phyloP scores from a whole-genome alignment of 2,329 filamentous ascomycete species.

The Fusarium irregulare region DNA sequence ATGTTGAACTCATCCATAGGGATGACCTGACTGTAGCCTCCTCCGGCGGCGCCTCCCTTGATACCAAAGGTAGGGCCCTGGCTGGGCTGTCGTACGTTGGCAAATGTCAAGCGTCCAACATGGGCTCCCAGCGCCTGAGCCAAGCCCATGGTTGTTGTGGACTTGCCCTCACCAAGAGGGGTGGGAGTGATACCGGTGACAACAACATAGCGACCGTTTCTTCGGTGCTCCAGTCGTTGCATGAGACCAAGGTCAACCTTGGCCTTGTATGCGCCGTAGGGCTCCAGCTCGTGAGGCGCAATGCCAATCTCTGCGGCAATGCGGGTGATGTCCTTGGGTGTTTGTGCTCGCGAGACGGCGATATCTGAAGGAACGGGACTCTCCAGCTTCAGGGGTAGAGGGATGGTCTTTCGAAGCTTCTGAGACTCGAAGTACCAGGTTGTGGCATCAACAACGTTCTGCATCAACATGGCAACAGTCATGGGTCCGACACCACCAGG shows the following conservation, averaged over 20 bases:
- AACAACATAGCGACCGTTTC: slow-evolving; percentile 89
- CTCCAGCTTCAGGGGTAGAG: slow-evolving; percentile 83
- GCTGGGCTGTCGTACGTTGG: slow-evolving; percentile 96
- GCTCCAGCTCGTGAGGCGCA: slow-evolving; percentile 87
- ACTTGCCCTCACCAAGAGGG: slow-evolving; percentile 96
- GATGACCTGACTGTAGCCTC: slow-evolving; percentile 98
- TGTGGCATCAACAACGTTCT: slow-evolving; percentile 92
- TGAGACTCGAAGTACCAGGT: slow-evolving; percentile 84
- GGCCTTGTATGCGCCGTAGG: slow-evolving; percentile 94
- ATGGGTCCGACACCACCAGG: slow-evolving; percentile 97
- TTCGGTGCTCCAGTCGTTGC: slow-evolving; percentile 85
- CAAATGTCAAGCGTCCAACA: slow-evolving; percentile 87
- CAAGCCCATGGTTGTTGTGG: slow-evolving; percentile 95
- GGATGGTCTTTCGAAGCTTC: slow-evolving; percentile 81
- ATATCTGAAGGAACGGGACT: slow-evolving; percentile 95
- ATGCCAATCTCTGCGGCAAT: slow-evolving; percentile 91
- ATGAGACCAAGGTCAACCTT: slow-evolving; percentile 89
- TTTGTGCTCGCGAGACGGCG: slow-evolving; percentile 87
- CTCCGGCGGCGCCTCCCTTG: slow-evolving; percentile 96
- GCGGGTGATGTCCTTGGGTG: slow-evolving; percentile 89
- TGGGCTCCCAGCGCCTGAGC: slow-evolving; percentile 93
- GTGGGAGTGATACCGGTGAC: slow-evolving; percentile 97
- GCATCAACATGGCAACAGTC: slow-evolving; percentile 98
- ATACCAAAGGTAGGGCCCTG: slow-evolving; percentile 99
- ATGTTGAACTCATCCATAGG: slow-evolving; percentile 99